phyloP scores from a whole-genome alignment of 2,329 filamentous ascomycete species.

The Scopulariopsis brevicaulis region DNA sequence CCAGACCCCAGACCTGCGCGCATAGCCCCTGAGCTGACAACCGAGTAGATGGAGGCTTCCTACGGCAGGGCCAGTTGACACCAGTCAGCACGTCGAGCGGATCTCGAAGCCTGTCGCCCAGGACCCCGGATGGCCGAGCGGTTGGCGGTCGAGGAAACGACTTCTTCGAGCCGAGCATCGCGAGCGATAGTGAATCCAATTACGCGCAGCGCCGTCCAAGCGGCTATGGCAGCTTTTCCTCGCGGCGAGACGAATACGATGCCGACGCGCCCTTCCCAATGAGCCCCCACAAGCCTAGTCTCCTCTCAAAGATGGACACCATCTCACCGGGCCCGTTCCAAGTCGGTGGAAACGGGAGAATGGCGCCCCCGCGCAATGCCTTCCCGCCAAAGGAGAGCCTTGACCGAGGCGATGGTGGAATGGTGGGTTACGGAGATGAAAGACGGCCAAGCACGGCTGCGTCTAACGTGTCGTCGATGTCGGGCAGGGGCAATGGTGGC shows the following conservation, averaged over 20 bases:
- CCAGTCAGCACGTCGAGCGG: conserved; percentile 50
- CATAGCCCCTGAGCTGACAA: conserved; percentile 13
- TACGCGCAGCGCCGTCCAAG: conserved; percentile 27
- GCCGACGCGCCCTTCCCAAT: conserved; percentile 25
- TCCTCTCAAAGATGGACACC: conserved; percentile 52
- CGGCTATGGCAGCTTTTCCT: conserved; percentile 32
- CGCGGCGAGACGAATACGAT: conserved; percentile 22
- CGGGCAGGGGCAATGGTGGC: not conserved
- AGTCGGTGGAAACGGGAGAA: conserved; percentile 23
- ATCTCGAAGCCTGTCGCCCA: conserved; percentile 52
- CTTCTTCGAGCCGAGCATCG: conserved; percentile 33
- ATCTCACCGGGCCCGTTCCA: conserved; percentile 55
- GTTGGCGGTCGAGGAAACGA: conserved; percentile 30
- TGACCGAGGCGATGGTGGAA: conserved; percentile 8
- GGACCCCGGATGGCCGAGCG: conserved; percentile 36
- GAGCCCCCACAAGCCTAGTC: conserved; percentile 28
- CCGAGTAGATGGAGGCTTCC: conserved; percentile 19
- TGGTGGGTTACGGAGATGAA: conserved; percentile 11
- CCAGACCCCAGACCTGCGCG: not conserved
- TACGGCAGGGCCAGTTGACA: conserved; percentile 47
- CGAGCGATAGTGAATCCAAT: conserved; percentile 25
- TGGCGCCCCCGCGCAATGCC: conserved; percentile 16
- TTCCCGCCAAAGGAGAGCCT: conserved; percentile 18
- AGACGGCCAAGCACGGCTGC: conserved; percentile 17
- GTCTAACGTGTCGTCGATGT: conserved; percentile 8